Base-by-base conservation (phyloP, 768 basidiomycete species). In the Mycena latifolia region DNA sequence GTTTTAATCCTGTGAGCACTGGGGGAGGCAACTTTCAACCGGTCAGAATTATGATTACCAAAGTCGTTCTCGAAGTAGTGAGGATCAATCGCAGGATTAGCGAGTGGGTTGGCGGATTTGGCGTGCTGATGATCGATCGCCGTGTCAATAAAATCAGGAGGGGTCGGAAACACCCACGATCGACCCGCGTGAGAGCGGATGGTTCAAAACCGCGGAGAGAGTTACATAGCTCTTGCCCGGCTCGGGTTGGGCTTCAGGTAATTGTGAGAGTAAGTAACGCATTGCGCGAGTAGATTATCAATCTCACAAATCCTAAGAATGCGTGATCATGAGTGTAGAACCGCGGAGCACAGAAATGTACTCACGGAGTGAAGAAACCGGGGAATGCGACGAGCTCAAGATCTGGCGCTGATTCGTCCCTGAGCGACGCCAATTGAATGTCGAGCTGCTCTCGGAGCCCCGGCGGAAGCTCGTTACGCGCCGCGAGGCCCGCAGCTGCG, bases 171-270 rank as follows among this genome's bases (percentile, higher is more conserved):
- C 11, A 76, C 82, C 39, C 54, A 85, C 85, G 61, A 88, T 82
- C 0, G 82, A 78, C 2, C 87, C 86, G 15, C 85, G 74, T 11
- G 83, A 85, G 65, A 85, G 79, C 1, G 78, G 77, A 54, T 87
- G 82, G 58, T 84, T 83, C n/a, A 78, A 67, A 0, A 77, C 75
- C 8, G 69, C 72, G 6, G 76, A 50, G 18, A 86, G 46, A 0
- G 82, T 79, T 24, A 83, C 46, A 67, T 87, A 87, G 22, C 73
- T 77, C 69, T 83, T 84, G 1, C 80, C 81, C 0, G 77, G 67
- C 61, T 76, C 77, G 0, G 81, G 79, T 0, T 74, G 70, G 41
- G 77, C 81, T 82, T 77, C 0, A 81, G 79, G n/a, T n/a, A 0
- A 74, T 71, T 37, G 77, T 81, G 81, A 24, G 20, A 31, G n/a